A percentile compares a stretch with the other conserved stretches of the same genome.
Conservation (phyloP, 2,329 filamentous ascomycete species). For the Clonostachys byssicola region DNA sequence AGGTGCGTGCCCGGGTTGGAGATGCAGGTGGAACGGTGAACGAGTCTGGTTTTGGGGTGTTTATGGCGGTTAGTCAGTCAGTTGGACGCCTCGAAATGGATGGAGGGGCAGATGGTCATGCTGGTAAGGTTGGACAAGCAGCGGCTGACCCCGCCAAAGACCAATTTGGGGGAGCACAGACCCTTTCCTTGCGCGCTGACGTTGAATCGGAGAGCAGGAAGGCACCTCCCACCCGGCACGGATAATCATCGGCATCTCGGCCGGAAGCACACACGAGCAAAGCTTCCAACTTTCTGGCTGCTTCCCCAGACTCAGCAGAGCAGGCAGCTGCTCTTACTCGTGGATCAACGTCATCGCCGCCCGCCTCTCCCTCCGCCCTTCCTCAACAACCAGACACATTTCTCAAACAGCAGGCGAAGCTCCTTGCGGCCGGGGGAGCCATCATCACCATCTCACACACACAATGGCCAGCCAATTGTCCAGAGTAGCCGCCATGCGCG, state of each 20-base stretch:
- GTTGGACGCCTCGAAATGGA: not conserved
- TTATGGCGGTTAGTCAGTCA: too few species aligned
- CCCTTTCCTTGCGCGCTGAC: not conserved
- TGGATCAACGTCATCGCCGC: not conserved
- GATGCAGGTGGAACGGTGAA: too few species aligned
- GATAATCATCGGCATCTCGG: conserved; percentile 2
- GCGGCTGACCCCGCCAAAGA: not conserved
- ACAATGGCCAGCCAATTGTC: conserved; percentile 4
- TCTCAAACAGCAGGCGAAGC: not conserved
- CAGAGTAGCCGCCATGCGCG: conserved; percentile 1
- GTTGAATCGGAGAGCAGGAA: not conserved
- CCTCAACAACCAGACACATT: not conserved
- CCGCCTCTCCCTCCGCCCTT: not conserved
- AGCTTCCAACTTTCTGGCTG: too few species aligned
- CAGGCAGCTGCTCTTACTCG: not conserved
- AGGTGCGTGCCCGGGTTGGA: too few species aligned
- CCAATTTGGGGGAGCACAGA: too few species aligned
- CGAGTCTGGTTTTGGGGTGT: too few species aligned
- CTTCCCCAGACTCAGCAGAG: not conserved
- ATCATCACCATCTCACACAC: not conserved
- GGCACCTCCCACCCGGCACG: not conserved
- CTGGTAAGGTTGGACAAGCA: not conserved
- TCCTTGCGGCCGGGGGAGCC: not conserved
- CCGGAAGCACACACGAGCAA: not conserved
- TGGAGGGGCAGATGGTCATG: not conserved